Base-by-base conservation (phyloP, 257 asterid species). In the Capsicum chinense region DNA sequence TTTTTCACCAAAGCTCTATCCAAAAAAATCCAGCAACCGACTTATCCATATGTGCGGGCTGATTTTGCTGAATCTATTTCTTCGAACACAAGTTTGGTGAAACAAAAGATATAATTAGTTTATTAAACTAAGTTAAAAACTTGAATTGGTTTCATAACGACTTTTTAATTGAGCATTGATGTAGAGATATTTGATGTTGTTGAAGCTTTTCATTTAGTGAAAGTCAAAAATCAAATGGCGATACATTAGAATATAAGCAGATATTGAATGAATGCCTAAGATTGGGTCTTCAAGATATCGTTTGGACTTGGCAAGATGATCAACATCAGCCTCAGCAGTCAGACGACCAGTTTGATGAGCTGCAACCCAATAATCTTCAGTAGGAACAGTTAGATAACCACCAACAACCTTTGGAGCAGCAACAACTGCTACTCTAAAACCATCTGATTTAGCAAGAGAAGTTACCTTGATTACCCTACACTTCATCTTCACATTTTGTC, bases 141-240 rank as follows among this genome's bases (percentile, higher is more conserved):
- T 26, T 26, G 33, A 26, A 26, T 26, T 26, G 33, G 33, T 26
- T 26, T 26, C 33, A 26, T 26, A 26, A 26, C 2, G 33, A 26
- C 33, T 26, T 26, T 26, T 26, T 26, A 26, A 26, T 76, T 95
- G 83, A 39, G 88, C 37, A 84, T 95, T 57, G 98, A 94, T 10
- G 94, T 95, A 0, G 98, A 94, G 94, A 94, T 95, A 68, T 95
- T 95, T 56, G 93, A 89, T 88, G 90, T 95, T 63, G 85, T 95
- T 48, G 87, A 91, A 1, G 88, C 68, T n/a, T 84, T 93, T 83
- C 94, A 92, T 86, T 69, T 95, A 90, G 97, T 95, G 83, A 98
- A 95, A 86, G 68, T 95, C 85, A 91, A 88, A 90, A 93, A 88
- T 91, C 93, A 4, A 87, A 81, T 54, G 99, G 99, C 4, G 98